These are phyloP conservation scores for Rutstroemia sp. DNA, from an alignment of 2,329 filamentous ascomycete genomes.

Conservation along the genomic window DNA sequence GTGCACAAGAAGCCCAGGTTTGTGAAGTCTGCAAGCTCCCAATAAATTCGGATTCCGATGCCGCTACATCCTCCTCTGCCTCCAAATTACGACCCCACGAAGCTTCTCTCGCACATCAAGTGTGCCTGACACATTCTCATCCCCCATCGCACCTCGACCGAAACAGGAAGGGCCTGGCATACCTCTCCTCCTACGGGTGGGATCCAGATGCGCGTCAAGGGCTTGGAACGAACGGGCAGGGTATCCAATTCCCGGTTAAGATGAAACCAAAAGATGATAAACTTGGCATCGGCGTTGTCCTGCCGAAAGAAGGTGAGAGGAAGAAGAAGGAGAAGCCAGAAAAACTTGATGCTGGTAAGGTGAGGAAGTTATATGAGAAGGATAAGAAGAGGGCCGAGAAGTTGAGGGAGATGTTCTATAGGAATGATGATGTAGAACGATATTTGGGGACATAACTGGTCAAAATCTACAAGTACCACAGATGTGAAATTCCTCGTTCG, in stretches of 20 bases:
- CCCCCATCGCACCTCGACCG: slow-evolving; percentile 67
- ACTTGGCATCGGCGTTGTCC: slow-evolving; percentile 59
- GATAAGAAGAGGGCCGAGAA: slow-evolving; percentile 56
- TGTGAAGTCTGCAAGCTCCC: slow-evolving; percentile 59
- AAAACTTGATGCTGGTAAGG: slow-evolving; percentile 62
- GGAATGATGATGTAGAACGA: slow-evolving; percentile 65
- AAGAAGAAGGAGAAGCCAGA: slow-evolving; percentile 38
- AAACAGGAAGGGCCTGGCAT: slow-evolving; percentile 59
- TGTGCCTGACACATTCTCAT: slow-evolving; percentile 60
- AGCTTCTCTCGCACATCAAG: slow-evolving; percentile 62
- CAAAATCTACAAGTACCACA: neutral
- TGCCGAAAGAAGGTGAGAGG: slow-evolving; percentile 30
- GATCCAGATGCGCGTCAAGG: slow-evolving; percentile 66
- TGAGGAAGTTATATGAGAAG: slow-evolving; percentile 52
- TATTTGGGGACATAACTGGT: slow-evolving; percentile 38
- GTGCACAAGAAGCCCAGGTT: slow-evolving; percentile 13
- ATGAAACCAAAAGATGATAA: slow-evolving; percentile 62
- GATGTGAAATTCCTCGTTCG: too few relatives aligned
- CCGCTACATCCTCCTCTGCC: neutral
- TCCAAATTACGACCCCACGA: slow-evolving; percentile 39
- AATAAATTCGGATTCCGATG: neutral
- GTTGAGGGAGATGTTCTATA: slow-evolving; percentile 65
- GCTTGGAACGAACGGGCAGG: slow-evolving; percentile 60
- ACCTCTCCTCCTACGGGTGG: slow-evolving; percentile 63
- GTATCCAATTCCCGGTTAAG: slow-evolving; percentile 71